Conservation (phyloP, 2,329 filamentous ascomycete species). For the Nigrograna mackinnonii region DNA sequence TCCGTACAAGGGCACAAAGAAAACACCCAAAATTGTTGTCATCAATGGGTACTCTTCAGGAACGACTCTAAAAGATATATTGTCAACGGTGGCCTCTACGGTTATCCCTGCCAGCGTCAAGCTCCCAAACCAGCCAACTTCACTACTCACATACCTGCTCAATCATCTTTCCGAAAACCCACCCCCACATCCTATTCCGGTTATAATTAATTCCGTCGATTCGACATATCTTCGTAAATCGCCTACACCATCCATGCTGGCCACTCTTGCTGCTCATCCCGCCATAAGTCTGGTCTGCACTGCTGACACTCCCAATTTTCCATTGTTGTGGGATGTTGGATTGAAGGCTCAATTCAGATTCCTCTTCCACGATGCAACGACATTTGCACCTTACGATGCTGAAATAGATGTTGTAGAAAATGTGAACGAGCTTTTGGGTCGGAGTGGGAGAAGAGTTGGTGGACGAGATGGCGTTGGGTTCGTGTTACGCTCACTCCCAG, state of each 20-base stretch:
- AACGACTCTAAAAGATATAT: slow-evolving; percentile 69
- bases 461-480: slow-evolving; percentile 92
- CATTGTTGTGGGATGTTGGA: slow-evolving; percentile 86
- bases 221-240: slow-evolving; percentile 73
- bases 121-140: slow-evolving; percentile 66
- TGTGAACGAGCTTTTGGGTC: slow-evolving; percentile 83
- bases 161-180: slow-evolving; percentile 57
- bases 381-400: slow-evolving; percentile 73
- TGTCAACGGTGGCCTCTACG: slow-evolving; percentile 69
- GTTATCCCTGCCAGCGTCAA: slow-evolving; percentile 57
- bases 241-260: slow-evolving; percentile 71
- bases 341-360: slow-evolving; percentile 84
- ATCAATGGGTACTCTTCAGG: slow-evolving; percentile 82
- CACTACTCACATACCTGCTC: slow-evolving; percentile 70
- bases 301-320: slow-evolving; percentile 84
- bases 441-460: slow-evolving; percentile 76
- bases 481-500: slow-evolving; percentile 85
- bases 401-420: slow-evolving; percentile 88
- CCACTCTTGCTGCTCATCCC: slow-evolving; percentile 75
- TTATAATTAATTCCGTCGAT: slow-evolving; percentile 88
- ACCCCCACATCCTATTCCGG: slow-evolving; percentile 55
- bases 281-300: slow-evolving; percentile 76
- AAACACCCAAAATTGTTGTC: slow-evolving; percentile 69
- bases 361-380: slow-evolving; percentile 92
- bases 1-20: slow-evolving; percentile 31